These are phyloP conservation scores for Xerocomellus intermedius DNA, from an alignment of 768 basidiomycete genomes.

Conservation along the genomic window DNA sequence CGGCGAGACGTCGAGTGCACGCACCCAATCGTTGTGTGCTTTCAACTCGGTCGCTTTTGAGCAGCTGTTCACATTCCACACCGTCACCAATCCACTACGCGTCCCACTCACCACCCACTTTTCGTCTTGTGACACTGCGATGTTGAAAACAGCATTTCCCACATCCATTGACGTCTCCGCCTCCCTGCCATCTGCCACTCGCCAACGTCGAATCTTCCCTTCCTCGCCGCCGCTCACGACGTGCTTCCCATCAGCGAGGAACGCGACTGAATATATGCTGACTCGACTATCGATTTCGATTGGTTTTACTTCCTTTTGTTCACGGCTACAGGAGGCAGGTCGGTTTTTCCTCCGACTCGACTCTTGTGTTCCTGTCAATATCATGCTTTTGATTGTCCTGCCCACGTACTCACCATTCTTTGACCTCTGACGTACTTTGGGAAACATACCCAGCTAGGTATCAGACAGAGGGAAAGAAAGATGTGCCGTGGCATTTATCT, in stretches of 20 bases:
- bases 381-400: not conserved
- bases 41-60: not conserved
- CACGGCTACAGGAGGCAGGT: no score
- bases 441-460: not conserved
- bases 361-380: not conserved
- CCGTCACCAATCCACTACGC: not conserved
- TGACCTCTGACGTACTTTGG: not conserved
- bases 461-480: not conserved
- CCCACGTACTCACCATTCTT: not conserved
- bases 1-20: not conserved
- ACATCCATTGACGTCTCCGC: no score
- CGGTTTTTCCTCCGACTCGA: not conserved
- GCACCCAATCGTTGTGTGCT: not conserved
- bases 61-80: not conserved
- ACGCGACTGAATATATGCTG: not conserved
- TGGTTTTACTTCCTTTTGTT: not conserved
- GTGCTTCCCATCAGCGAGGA: not conserved
- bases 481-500: not conserved
- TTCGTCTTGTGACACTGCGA: not conserved
- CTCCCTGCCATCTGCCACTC: not conserved
- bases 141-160: not conserved
- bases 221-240: not conserved
- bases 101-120: not conserved
- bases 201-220: not conserved
- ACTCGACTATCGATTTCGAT: not conserved